Evolutionary conservation across 129 eudicot genomes (phyloP), one percentile per base, ranked within the genome.

Genomic region (Flaveria ramosissima): DNA sequence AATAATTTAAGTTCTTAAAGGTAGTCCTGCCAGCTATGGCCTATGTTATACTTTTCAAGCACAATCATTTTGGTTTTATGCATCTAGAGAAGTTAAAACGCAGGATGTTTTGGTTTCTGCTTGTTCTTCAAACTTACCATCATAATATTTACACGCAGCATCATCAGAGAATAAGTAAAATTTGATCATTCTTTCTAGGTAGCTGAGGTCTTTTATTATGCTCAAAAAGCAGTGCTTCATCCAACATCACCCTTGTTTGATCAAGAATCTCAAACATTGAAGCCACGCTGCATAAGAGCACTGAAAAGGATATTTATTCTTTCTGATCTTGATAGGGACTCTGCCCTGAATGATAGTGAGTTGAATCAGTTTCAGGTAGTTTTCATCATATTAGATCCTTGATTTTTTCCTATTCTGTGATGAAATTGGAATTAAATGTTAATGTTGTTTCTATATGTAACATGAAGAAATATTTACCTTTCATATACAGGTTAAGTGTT

Each of bases 171-270:
- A 60, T 67, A 50, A 73, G 70, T 81, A 61, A 20, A 41, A 19
- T 64, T 72, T 46, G 53, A 26, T 57, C 6, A 19, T 43, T 72
- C 27, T 80, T 85, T 80, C 80, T 74, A 94, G 99, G 89, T 94
- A 20, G 90, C 92, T 50, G 97, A 94, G 78, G 97, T 94, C 17
- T 94, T 94, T 77, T 91, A 91, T 69, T 91, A 91, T 80, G 97
- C 99, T 68, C 99, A 94, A 83, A 94, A 91, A 77, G 96, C 97
- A 12, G 99, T 94, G 20, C 93, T 94, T 86, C 97, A 94, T 84
- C 99, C 97, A 45, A 91, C 93, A 71, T 90, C 96, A 20, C 98
- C 97, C 55, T 82, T 94, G 71, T 91, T 91, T 80, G 99, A 94
- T 85, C 99, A 94, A 81, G 97, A 91, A 82, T 85, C 90, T 59